Conservation (phyloP, 148 eudicot species). For the Spergularia bocconei region DNA sequence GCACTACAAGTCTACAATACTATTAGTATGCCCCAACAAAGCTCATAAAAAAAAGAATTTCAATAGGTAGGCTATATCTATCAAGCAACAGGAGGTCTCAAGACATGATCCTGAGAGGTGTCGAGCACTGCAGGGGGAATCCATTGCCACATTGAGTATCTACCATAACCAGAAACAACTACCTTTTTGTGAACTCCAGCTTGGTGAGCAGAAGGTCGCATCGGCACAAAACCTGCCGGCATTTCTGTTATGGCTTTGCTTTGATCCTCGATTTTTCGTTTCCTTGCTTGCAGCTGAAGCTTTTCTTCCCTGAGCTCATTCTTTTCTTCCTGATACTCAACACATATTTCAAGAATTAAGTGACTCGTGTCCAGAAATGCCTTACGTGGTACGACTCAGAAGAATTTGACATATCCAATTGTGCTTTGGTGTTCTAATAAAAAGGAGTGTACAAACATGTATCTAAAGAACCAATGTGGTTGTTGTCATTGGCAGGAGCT, state of each 20-base stretch:
- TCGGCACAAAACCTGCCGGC: slow-evolving; percentile 1
- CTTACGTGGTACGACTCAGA: no score
- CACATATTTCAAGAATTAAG: not conserved
- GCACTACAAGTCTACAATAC: no score
- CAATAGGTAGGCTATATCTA: not conserved
- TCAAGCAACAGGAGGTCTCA: slow-evolving; percentile 25
- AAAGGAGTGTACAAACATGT: no score
- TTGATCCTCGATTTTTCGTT: slow-evolving; percentile 43
- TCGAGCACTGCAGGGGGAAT: slow-evolving; percentile 45
- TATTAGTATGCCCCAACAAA: no score
- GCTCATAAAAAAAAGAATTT: no score
- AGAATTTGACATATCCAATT: no score
- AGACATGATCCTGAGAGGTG: slow-evolving; percentile 40
- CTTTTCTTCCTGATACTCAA: slow-evolving; percentile 33
- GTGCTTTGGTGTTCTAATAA: no score
- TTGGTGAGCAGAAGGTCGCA: slow-evolving; percentile 24
- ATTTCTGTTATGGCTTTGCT: slow-evolving; percentile 22
- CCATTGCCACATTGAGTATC: slow-evolving; percentile 54
- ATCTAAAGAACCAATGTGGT: no score
- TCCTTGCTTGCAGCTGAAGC: slow-evolving; percentile 44
- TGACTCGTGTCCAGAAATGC: not conserved
- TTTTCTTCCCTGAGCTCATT: slow-evolving; percentile 62
- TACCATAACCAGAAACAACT: slow-evolving; percentile 37
- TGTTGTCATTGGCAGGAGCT: no score
- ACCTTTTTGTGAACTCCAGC: slow-evolving; percentile 38